phyloP scores from a whole-genome alignment of 164 flowering plant genomes.

The Sedum album region DNA sequence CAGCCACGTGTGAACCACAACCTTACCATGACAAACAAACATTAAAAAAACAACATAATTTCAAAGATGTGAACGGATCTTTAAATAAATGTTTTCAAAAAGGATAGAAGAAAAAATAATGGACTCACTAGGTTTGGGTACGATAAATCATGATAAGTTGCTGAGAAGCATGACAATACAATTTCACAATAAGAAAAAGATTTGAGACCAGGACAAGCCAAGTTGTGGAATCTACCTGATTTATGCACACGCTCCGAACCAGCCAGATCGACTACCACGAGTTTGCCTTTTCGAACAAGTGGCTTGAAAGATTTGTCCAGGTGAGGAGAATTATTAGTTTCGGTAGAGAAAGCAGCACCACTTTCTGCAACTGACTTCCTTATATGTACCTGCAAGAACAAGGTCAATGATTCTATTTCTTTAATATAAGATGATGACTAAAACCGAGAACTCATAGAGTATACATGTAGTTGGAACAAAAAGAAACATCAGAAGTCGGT shows the following conservation, averaged over 20 bases:
- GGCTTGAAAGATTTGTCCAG: conserved; percentile 49
- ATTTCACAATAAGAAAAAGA: neutral
- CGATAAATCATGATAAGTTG: too few species aligned
- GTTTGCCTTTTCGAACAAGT: conserved; percentile 78
- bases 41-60: neutral
- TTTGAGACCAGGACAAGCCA: neutral
- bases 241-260: conserved; percentile 97
- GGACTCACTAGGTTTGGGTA: too few species aligned
- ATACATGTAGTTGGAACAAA: neutral
- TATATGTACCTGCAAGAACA: conserved; percentile 56
- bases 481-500: neutral
- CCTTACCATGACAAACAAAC: neutral
- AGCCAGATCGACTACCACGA: conserved; percentile 92
- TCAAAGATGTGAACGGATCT: too few species aligned
- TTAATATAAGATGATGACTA: too few species aligned
- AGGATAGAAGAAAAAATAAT: too few species aligned
- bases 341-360: conserved; percentile 43
- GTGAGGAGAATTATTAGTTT: conserved; percentile 45
- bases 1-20: neutral
- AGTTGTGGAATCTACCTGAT: conserved; percentile 41
- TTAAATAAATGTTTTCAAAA: too few species aligned
- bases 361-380: conserved; percentile 59
- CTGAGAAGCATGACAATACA: neutral
- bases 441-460: neutral
- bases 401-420: neutral